Evolutionary conservation across 1,284 basidiomycete genomes (phyloP).

Genomic region (Pseudozyma flocculosa): DNA sequence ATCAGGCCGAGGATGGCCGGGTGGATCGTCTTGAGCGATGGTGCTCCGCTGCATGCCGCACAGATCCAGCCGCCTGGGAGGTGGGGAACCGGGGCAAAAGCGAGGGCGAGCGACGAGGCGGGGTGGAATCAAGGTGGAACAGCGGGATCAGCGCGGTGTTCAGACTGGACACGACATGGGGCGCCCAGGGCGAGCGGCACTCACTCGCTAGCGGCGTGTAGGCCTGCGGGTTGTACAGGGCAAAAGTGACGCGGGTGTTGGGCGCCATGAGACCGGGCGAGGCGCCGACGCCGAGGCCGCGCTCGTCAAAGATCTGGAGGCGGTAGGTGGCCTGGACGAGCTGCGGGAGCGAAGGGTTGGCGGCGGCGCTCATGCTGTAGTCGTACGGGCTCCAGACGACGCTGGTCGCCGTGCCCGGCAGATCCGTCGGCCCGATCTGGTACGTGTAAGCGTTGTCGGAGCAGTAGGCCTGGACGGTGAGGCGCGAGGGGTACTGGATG

Average conservation of each 20-base stretch:
- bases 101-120: too few relatives aligned
- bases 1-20: slow-evolving; percentile 29
- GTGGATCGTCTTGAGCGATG: slow-evolving; percentile 24
- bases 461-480: slow-evolving; percentile 52
- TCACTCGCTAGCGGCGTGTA: slow-evolving; percentile 52
- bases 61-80: slow-evolving; percentile 36
- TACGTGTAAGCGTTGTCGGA: slow-evolving; percentile 52
- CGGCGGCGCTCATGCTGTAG: slow-evolving; percentile 38
- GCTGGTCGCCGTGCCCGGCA: slow-evolving; percentile 46
- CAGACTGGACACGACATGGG: too few relatives aligned
- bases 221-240: slow-evolving; percentile 53
- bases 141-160: too few relatives aligned
- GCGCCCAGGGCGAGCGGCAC: too few relatives aligned
- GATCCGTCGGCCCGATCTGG: slow-evolving; percentile 42
- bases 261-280: slow-evolving; percentile 44
- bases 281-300: slow-evolving; percentile 30
- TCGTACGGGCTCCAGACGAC: slow-evolving; percentile 54
- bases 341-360: slow-evolving; percentile 37
- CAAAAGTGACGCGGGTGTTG: slow-evolving; percentile 52
- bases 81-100: too few relatives aligned
- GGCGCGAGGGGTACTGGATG: slow-evolving; percentile 32
- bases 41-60: slow-evolving; percentile 36
- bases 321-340: slow-evolving; percentile 53
- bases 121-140: too few relatives aligned
- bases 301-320: slow-evolving; percentile 52